Conservation (phyloP, 208 protist species). For the Leishmania arabica region DNA sequence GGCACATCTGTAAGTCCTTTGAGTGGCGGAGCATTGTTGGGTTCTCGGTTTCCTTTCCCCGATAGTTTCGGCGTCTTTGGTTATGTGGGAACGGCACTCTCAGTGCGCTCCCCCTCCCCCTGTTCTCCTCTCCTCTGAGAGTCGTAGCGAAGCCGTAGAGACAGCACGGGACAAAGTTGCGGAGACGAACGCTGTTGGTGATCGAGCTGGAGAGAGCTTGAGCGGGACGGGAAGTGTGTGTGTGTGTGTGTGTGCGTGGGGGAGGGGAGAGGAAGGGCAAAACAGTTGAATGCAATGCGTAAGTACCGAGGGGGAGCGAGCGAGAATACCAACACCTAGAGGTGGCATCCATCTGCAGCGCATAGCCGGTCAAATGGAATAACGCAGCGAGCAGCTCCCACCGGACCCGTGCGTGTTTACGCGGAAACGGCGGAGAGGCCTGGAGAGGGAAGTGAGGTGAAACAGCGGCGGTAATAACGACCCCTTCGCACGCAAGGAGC, state of each 20-base stretch:
- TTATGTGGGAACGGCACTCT: not conserved
- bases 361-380: not conserved
- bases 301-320: not conserved
- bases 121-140: not conserved
- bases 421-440: not conserved
- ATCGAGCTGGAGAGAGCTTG: not conserved
- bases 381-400: not conserved
- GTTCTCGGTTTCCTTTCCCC: not conserved
- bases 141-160: not conserved
- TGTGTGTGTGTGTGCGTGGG: not conserved
- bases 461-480: not conserved
- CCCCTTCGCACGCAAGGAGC: not conserved
- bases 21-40: constrained; percentile 77
- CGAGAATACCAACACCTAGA: not conserved
- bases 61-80: not conserved
- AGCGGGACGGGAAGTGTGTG: not conserved
- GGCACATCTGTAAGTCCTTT: constrained; percentile 90
- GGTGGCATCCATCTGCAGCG: not conserved
- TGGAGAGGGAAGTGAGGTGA: not conserved
- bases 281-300: not conserved
- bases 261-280: not conserved
- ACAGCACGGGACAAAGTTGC: not conserved
- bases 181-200: not conserved
- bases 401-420: not conserved
- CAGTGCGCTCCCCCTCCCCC: not conserved